Base-by-base conservation (phyloP, 305 asterid genomes). In the Fraxinus baroniana region DNA sequence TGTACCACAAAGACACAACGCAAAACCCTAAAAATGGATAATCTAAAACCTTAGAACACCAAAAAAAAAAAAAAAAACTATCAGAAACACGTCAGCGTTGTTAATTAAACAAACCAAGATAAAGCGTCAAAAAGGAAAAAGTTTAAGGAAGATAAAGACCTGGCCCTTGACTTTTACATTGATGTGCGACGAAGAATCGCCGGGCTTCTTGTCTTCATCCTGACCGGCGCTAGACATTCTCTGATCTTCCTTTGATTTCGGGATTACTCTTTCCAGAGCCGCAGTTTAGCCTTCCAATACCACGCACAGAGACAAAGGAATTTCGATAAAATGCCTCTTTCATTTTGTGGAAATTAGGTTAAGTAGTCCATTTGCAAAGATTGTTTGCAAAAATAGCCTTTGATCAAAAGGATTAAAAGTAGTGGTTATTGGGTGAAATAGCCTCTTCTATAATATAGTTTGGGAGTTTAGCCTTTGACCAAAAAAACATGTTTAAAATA, bases 201-300 rank as follows among this genome's bases (percentile, higher is more conserved):
- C 26, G 10, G 24, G 66, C 66, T 55, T 55, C 66, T 55, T 17
- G 24, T 55, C 66, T 55, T 55, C 66, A 55, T 55, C 24, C 10
- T 55, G 66, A 55, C 66, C 24, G 66, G 26, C 66, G 24, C 24
- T 55, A 55, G 66, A 55, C 60, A 49, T 49, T 49, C 60, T 49
- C n/a, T n/a, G n/a, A 64, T 64, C 73, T 64, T 33, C 17, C 73
- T 64, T 64, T 1, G 73, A 26, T 22, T 24, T 64, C n/a, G 35
- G 2, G 73, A 22, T 24, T 64, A 64, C 35, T 22, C 33, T 9
- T 26, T 64, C 17, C 73, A 24, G 3, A 26, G 73, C 73, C 6
- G 73, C 73, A 22, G 35, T 64, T 64, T 64, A 24, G 73, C 35
- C 73, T 64, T 64, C 35, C 73, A 64, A 64, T 64, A 64, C 73